Percentiles rank a stretch among this genome's conserved stretches.
These are phyloP conservation scores for Penicillium chermesinum DNA, from an alignment of 495 filamentous ascomycete species.

Conservation along the genomic window DNA sequence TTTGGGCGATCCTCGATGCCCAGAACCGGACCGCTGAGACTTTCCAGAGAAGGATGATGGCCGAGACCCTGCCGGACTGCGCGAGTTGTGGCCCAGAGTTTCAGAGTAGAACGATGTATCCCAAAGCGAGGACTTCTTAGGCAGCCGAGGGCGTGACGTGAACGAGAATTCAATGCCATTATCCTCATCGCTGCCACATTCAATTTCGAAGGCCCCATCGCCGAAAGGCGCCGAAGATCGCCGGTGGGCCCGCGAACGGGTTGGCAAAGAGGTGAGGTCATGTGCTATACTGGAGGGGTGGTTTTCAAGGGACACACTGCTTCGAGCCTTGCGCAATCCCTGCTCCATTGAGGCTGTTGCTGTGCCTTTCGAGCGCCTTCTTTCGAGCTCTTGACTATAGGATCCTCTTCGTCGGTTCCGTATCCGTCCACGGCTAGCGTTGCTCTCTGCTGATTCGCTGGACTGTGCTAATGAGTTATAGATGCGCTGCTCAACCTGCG, in stretches of 20 bases:
- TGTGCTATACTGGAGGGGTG: constrained; percentile 12
- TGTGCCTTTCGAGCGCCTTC: constrained; percentile 13
- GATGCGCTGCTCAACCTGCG: constrained; percentile 54
- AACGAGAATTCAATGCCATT: constrained; percentile 12
- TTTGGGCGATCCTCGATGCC: constrained; percentile 13
- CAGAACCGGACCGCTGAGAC: constrained; percentile 7
- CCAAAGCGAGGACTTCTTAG: constrained; percentile 11
- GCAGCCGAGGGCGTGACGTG: constrained; percentile 1
- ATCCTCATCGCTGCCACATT: constrained; percentile 26
- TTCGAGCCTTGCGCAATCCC: constrained; percentile 29
- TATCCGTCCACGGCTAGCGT: constrained; percentile 16
- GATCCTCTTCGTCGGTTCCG: constrained; percentile 27
- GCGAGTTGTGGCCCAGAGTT: constrained; percentile 2
- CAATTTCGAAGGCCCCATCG: constrained; percentile 12
- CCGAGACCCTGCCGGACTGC: constrained; percentile 17
- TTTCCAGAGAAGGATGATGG: constrained; percentile 19
- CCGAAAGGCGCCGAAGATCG: constrained; percentile 16
- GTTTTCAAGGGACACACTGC: constrained; percentile 28
- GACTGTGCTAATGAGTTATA: constrained; percentile 16
- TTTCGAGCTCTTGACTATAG: constrained; percentile 29
- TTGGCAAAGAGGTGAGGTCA: constrained; percentile 6
- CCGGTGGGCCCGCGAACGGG: constrained; percentile 14
- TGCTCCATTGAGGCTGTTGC: constrained; percentile 11
- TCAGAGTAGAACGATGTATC: constrained; percentile 13
- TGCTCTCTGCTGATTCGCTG: constrained; percentile 19